These are phyloP conservation scores for Rhodotorula toruloides DNA, from an alignment of 768 basidiomycete genomes.

Conservation along the genomic window DNA sequence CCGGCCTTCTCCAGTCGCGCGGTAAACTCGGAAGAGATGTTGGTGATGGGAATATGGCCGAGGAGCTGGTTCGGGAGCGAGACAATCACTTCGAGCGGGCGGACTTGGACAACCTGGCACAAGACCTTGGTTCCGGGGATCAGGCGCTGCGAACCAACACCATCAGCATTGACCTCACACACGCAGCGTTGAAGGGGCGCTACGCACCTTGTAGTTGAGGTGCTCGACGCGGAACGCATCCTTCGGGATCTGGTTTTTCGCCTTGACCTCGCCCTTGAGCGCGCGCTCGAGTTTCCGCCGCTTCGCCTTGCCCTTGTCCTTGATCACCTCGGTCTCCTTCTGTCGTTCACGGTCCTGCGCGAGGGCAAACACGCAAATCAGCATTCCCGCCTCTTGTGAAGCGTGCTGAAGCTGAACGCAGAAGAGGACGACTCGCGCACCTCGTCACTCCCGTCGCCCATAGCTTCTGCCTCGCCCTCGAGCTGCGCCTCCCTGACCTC, in stretches of 20 bases:
- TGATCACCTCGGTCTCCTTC: constrained; percentile 37
- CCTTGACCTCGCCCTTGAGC: constrained; percentile 36
- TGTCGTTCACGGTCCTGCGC: constrained; percentile 12
- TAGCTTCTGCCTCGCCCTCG: constrained; percentile 78
- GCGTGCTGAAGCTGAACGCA: too few species aligned
- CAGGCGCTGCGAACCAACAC: constrained; percentile 58
- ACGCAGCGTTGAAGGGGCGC: background rate
- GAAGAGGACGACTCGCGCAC: background rate
- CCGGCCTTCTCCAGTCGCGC: constrained; percentile 61
- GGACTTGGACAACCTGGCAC: constrained; percentile 76
- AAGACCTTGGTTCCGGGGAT: constrained; percentile 77
- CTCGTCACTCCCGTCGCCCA: constrained; percentile 60
- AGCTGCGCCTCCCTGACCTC: constrained; percentile 80
- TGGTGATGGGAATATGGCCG: constrained; percentile 89
- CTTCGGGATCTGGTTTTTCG: constrained; percentile 45
- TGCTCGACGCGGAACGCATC: constrained; percentile 70
- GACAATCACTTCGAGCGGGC: constrained; percentile 81
- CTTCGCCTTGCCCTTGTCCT: constrained; percentile 50
- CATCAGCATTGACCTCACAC: constrained; percentile 7
- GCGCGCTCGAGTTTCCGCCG: constrained; percentile 44
- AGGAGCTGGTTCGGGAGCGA: constrained; percentile 94
- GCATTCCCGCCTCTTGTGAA: too few species aligned
- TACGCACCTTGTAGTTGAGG: constrained; percentile 79
- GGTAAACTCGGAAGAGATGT: constrained; percentile 76
- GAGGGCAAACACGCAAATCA: too few species aligned